Evolutionary conservation across 768 basidiomycete species (phyloP), one percentile per base, ranked within the genome.

Genomic region (Kwoniella sp.): DNA sequence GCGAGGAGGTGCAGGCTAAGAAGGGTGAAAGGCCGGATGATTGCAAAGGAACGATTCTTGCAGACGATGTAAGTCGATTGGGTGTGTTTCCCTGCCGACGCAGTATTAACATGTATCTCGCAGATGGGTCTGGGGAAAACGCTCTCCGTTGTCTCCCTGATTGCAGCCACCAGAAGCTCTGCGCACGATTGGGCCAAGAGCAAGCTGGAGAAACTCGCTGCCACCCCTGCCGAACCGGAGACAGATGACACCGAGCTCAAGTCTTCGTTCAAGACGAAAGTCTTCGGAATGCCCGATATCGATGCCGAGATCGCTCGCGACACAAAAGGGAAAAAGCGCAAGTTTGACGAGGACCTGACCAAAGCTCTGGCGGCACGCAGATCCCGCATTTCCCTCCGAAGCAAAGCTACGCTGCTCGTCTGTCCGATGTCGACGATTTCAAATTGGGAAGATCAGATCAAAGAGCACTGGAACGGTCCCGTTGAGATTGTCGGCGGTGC

Each of bases 51-150:
- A 87, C 93, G 5, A 93, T 99, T 70, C 83, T 99, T 59, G 96
- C 96, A 9, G 96, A 99, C 82, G 96, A 99, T 84, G 94, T 97
- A 83, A 74, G 90, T 71, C 0, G 13, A 15, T 28, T 15, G 1
- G 8, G 9, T 25, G n/a, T 57, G 25, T 23, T 37, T 22, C 8
- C 17, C 26, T 13, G 62, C 63, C 58, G 63, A 64, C 63, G 13
- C 4, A 28, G 11, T 20, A n/a, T 7, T 45, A 45, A 3, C 23
- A 53, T n/a, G 8, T 37, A 2, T 12, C n/a, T n/a, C 38, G 9
- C 72, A 96, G 93, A 97, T 96, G 94, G 95, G 95, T 71, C 86
- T 99, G 29, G 95, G 95, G 20, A 98, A 98, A 82, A 98, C 95
- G 0, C 93, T 98, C 58, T 91, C 93, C 30, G 92, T 94, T 67